These are phyloP conservation scores for Suillus hirtellus DNA, from an alignment of 768 basidiomycete species.

Conservation along the genomic window DNA sequence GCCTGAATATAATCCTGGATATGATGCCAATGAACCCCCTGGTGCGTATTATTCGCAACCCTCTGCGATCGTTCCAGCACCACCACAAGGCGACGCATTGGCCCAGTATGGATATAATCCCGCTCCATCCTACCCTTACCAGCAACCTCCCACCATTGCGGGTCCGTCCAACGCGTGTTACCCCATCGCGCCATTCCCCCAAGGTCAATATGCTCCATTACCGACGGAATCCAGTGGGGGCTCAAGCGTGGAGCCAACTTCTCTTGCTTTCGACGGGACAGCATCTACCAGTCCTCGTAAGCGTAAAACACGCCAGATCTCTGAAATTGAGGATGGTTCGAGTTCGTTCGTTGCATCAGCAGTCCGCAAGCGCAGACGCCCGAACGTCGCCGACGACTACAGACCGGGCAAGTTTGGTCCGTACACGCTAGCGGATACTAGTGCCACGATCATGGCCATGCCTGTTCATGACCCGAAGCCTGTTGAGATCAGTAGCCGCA, in stretches of 20 bases:
- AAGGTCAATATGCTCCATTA: no score
- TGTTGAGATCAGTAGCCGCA: background rate
- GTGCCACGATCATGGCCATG: background rate
- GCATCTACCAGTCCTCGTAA: background rate
- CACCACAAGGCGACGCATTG: background rate
- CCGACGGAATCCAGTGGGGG: no score
- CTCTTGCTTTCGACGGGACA: no score
- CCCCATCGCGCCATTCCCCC: no score
- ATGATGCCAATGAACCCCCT: background rate
- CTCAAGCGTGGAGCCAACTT: no score
- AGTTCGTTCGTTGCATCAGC: background rate
- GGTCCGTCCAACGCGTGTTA: no score
- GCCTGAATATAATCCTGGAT: no score
- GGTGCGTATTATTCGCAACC: background rate
- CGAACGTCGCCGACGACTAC: no score
- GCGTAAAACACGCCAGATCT: background rate
- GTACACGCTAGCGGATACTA: no score
- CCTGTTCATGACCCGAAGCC: background rate
- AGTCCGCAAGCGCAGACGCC: background rate
- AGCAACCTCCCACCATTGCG: no score
- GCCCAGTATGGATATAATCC: background rate
- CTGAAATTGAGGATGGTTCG: no score
- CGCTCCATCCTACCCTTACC: background rate
- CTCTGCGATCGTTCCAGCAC: background rate
- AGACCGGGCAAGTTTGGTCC: background rate